Base-by-base conservation (phyloP, 1,284 basidiomycete species). In the Singerocomus rubriflavus region DNA sequence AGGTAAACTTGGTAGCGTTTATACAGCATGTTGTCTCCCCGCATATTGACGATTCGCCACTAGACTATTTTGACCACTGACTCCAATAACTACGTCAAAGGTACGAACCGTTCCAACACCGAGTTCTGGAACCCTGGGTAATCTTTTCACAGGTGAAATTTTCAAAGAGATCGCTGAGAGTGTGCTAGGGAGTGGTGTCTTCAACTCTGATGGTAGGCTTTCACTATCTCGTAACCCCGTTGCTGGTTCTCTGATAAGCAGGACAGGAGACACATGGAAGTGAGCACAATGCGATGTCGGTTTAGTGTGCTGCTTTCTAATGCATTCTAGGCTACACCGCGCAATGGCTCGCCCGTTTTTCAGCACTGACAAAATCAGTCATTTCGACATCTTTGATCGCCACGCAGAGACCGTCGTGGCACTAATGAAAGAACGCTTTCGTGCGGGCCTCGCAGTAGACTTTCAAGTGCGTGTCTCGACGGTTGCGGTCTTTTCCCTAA, bases 321-420 rank as follows among this genome's bases (percentile, higher is more conserved):
- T 27, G 3, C 17, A 4, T 45, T 21, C 12, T 17, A 73, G 72
- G 50, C 66, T 73, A 50, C 78, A 79, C 54, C 72, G 77, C 27
- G 57, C 61, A 2, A 74, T 78, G 63, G 71, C 76, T 1, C 72
- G 77, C 4, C 76, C 75, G 0, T 77, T 73, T 57, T 77, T 77
- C 59, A 70, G 43, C 52, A 68, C 68, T 5, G 77, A 78, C 32
- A 62, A 68, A 33, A 75, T 80, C 39, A 69, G 66, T 30, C 70
- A 79, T 52, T 77, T 78, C 48, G 73, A 78, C 9, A 65, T 74
- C n/a, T 77, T 78, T 48, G 72, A 74, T 42, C 65, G 67, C 4
- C 72, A 76, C 40, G 66, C 73, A 2, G 69, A 75, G 38, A 56
- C 61, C 12, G 62, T 65, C 0, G 50, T 79, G 35, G 46, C 56